Evolutionary conservation across 495 filamentous ascomycete species (phyloP), one percentile per base, ranked within the genome.

Genomic region (Neurospora hispaniola): DNA sequence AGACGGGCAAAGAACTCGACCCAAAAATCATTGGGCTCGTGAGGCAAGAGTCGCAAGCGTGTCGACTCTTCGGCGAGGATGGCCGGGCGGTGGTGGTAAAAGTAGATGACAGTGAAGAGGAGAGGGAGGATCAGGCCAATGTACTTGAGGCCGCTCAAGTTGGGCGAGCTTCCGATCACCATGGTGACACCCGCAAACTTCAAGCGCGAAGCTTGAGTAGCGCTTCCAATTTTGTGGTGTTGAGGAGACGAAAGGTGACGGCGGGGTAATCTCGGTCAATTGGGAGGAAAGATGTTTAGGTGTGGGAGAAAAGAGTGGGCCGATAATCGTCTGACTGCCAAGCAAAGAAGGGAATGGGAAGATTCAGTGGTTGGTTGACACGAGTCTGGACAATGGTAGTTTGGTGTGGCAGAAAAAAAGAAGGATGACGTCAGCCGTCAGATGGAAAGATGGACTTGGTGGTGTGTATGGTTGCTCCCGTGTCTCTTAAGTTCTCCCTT

Each of bases 1-100:
- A 77, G 70, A 23, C 73, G 74, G 5, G 71, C 42, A 43, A 75
- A 77, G 71, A 77, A 75, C 42, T 75, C 74, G 68, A 40, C 39
- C 75, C 75, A 77, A 41, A 70, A 77, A 35, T 44, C 71, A 74
- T 48, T 73, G 7, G 69, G 44, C 38, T 27, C 40, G 42, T 71
- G 68, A 16, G 42, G 10, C 8, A 38, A 31, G 18, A 59, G 70
- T 14, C 54, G 70, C 12, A 20, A 18, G 23, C 14, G 42, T 18
- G n/a, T 54, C 0, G 31, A 43, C 44, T 39, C 70, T 39, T 23
- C 70, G 8, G 42, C 43, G 44, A 16, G 39, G 16, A 46, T 20
- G 70, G 62, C 18, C 18, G 70, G 31, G 42, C 42, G 66, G 20
- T 71, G 31, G 42, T 62, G 20, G 12, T 48, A 38, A 71, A 74